Evolutionary conservation across 805 yeast genomes (phyloP).

Genomic region (Saccharomycopsis olivae): DNA sequence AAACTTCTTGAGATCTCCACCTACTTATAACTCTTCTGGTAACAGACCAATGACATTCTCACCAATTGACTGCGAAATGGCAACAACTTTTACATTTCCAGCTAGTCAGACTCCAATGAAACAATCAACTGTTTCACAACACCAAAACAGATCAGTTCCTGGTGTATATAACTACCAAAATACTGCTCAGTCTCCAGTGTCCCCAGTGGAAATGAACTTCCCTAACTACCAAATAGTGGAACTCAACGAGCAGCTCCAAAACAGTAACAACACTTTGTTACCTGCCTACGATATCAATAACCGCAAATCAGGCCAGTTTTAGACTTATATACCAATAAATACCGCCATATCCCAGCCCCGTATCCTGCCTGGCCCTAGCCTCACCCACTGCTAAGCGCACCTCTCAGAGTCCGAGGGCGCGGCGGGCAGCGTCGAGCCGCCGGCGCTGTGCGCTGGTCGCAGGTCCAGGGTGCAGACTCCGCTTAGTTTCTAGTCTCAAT

Average conservation of each 20-base stretch:
- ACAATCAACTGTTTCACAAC: not conserved
- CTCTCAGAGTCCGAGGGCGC: no score
- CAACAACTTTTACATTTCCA: not conserved
- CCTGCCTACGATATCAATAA: conserved; percentile 3
- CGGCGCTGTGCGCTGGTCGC: no score
- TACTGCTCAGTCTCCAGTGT: conserved; percentile 1
- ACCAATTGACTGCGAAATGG: conserved; percentile 5
- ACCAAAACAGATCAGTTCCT: not conserved
- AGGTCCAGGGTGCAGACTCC: no score
- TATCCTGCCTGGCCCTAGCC: no score
- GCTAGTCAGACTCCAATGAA: not conserved
- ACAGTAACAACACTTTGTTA: not conserved
- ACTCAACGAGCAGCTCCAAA: not conserved
- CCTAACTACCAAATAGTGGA: not conserved
- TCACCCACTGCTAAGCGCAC: no score
- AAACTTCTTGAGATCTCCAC: conserved; percentile 6
- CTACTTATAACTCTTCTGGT: not conserved
- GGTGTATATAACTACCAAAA: not conserved
- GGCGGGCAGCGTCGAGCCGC: no score
- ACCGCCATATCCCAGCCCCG: no score
- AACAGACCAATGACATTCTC: conserved; percentile 2
- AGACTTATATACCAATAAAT: no score
- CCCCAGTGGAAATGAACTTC: conserved; percentile 2
- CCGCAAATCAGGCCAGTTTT: no score
- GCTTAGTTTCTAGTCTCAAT: no score